Conservation (phyloP, 2,329 filamentous ascomycete genomes). For the Alternaria ventricosa region DNA sequence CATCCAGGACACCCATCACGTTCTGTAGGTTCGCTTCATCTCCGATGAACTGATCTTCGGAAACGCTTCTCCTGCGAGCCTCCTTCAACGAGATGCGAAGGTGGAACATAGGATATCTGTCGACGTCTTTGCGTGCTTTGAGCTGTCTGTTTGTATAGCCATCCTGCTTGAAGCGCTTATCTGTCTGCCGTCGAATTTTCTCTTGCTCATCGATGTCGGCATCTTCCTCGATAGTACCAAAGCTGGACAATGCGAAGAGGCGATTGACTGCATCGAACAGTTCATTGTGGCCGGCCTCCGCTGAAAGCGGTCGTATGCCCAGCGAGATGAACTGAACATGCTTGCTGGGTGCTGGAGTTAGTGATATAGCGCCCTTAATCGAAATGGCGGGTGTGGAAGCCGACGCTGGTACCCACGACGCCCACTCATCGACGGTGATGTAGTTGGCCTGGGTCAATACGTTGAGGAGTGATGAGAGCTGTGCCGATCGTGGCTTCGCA, state of each 20-base stretch:
- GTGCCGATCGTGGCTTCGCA: constrained; percentile 20
- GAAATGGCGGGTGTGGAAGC: constrained; percentile 68
- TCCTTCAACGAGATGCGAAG: constrained; percentile 65
- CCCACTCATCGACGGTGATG: constrained; percentile 59
- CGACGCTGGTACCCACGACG: constrained; percentile 73
- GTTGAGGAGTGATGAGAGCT: constrained; percentile 30
- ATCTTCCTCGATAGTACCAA: constrained; percentile 67
- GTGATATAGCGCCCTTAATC: constrained; percentile 74
- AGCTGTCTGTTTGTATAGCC: constrained; percentile 60
- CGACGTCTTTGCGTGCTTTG: constrained; percentile 69
- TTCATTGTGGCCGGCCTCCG: constrained; percentile 64
- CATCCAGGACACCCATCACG: constrained; percentile 69
- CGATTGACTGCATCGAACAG: constrained; percentile 81
- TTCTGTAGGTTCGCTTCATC: constrained; percentile 54
- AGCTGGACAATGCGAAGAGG: constrained; percentile 76
- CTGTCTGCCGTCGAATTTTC: constrained; percentile 43
- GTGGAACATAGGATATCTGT: constrained; percentile 89
- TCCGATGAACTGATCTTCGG: constrained; percentile 31
- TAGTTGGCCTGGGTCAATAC: constrained; percentile 72
- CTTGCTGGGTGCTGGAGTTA: constrained; percentile 72
- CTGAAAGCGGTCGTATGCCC: constrained; percentile 70
- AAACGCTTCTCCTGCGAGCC: not conserved
- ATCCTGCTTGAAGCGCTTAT: constrained; percentile 55
- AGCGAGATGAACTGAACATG: constrained; percentile 82
- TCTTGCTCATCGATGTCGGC: constrained; percentile 46